A percentile compares a stretch with the other conserved stretches of the same genome.
These are phyloP conservation scores for Chalara sp. DNA, from an alignment of 2,329 filamentous ascomycete genomes.

Conservation along the genomic window DNA sequence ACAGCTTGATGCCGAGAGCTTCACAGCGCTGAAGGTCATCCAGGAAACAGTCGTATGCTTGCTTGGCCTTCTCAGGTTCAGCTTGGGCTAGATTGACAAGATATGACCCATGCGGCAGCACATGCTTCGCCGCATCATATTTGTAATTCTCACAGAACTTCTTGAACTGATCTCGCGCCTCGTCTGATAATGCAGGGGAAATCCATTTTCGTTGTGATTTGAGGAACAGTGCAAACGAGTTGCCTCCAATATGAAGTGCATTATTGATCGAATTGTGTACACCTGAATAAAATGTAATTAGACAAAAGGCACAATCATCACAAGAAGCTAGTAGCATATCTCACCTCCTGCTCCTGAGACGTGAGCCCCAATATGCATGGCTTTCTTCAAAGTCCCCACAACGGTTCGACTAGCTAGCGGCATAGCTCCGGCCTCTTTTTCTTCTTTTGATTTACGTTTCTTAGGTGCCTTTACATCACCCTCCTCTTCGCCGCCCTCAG, in stretches of 20 bases:
- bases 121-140: slow-evolving; percentile 65
- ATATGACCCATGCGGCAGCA: slow-evolving; percentile 91
- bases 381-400: slow-evolving; percentile 53
- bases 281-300: slow-evolving; percentile 41
- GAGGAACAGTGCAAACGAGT: slow-evolving; percentile 89
- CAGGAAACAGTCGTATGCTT: slow-evolving; percentile 79
- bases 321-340: slow-evolving; percentile 15
- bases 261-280: slow-evolving; percentile 85
- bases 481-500: slow-evolving; percentile 18
- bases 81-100: slow-evolving; percentile 90
- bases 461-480: slow-evolving; percentile 21
- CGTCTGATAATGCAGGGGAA: slow-evolving; percentile 67
- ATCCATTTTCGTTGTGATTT: slow-evolving; percentile 96
- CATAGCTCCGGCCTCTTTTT: slow-evolving; percentile 48
- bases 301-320: neutral
- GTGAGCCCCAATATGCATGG: slow-evolving; percentile 85
- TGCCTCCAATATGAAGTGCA: slow-evolving; percentile 74
- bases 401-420: slow-evolving; percentile 64
- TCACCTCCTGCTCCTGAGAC: slow-evolving; percentile 82
- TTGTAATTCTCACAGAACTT: slow-evolving; percentile 58
- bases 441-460: slow-evolving; percentile 50
- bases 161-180: slow-evolving; percentile 63
- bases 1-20: slow-evolving; percentile 77
- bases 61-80: slow-evolving; percentile 70
- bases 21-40: slow-evolving; percentile 87